A percentile compares a stretch with the other conserved stretches of the same genome.
These are phyloP conservation scores for Sporormia fimetaria DNA, from an alignment of 495 filamentous ascomycete genomes.

Conservation along the genomic window DNA sequence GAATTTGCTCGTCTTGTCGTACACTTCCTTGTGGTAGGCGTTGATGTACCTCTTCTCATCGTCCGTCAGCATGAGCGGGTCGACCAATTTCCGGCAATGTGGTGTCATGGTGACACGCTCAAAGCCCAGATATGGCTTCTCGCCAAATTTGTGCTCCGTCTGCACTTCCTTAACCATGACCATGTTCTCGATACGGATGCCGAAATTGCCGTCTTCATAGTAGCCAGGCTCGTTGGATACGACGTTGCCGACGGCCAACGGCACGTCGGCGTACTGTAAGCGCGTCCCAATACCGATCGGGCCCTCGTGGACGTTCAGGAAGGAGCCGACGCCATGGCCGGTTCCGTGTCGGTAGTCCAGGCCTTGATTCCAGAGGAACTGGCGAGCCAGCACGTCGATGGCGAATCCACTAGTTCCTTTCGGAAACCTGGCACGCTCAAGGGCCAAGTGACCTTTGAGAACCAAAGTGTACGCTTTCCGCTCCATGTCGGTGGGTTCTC, in stretches of 20 bases:
- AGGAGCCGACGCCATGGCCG: constrained; percentile 92
- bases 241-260: constrained; percentile 83
- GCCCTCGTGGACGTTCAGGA: constrained; percentile 90
- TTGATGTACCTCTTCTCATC: constrained; percentile 81
- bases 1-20: constrained; percentile 68
- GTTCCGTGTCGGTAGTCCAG: constrained; percentile 96
- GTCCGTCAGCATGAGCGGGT: constrained; percentile 57
- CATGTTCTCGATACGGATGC: constrained; percentile 95
- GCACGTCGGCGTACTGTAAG: constrained; percentile 81
- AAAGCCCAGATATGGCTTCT: constrained; percentile 88
- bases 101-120: constrained; percentile 97
- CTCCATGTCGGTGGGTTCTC: constrained; percentile 72
- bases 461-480: constrained; percentile 90
- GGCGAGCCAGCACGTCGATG: constrained; percentile 77
- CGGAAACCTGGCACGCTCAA: constrained; percentile 81
- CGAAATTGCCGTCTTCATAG: constrained; percentile 94
- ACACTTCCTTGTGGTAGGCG: constrained; percentile 69
- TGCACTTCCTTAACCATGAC: constrained; percentile 79
- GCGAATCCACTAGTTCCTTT: constrained; percentile 93
- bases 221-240: constrained; percentile 93
- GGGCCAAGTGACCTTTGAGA: constrained; percentile 86
- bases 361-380: constrained; percentile 84
- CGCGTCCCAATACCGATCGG: constrained; percentile 93
- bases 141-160: constrained; percentile 78
- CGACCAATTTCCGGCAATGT: constrained; percentile 81